Evolutionary conservation across 2,329 filamentous ascomycete species (phyloP).

Genomic region (Uncinocarpus reesii): DNA sequence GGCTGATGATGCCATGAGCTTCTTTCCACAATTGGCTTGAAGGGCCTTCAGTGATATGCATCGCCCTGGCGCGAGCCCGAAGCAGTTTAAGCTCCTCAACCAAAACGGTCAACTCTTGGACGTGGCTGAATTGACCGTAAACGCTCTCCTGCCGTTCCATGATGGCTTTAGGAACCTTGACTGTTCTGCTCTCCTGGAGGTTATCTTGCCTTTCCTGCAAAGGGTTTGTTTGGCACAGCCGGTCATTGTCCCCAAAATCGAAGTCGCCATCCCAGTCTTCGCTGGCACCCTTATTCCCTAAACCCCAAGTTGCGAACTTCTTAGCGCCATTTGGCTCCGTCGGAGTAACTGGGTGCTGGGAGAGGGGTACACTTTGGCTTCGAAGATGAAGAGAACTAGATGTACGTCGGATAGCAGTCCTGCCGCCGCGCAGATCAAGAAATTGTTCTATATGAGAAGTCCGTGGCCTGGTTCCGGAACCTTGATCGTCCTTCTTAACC

Average conservation of each 20-base stretch:
- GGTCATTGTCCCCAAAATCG: conserved; percentile 47
- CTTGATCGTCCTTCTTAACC: conserved; percentile 43
- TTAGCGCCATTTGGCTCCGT: conserved; percentile 39
- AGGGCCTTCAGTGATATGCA: conserved; percentile 45
- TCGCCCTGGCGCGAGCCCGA: conserved; percentile 43
- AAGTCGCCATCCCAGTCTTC: conserved; percentile 63
- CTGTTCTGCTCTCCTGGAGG: conserved; percentile 25
- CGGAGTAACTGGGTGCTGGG: conserved; percentile 42
- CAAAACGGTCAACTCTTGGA: conserved; percentile 53
- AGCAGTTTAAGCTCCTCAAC: conserved; percentile 57
- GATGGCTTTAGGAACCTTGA: conserved; percentile 50
- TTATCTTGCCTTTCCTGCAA: not conserved
- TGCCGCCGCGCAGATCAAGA: conserved; percentile 46
- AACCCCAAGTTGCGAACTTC: conserved; percentile 58
- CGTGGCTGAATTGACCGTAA: conserved; percentile 53
- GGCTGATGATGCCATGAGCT: conserved; percentile 56
- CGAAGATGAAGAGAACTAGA: conserved; percentile 52
- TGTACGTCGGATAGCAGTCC: conserved; percentile 46
- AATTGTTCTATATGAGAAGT: conserved; percentile 56
- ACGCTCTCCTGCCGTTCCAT: conserved; percentile 56
- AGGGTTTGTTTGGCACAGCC: conserved; percentile 18
- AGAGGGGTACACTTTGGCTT: conserved; percentile 55
- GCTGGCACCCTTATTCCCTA: conserved; percentile 55
- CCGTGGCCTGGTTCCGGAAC: conserved; percentile 47
- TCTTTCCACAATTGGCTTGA: conserved; percentile 51